These are phyloP conservation scores for Gyromitra esculenta DNA, from an alignment of 2,329 filamentous ascomycete genomes.

Conservation along the genomic window DNA sequence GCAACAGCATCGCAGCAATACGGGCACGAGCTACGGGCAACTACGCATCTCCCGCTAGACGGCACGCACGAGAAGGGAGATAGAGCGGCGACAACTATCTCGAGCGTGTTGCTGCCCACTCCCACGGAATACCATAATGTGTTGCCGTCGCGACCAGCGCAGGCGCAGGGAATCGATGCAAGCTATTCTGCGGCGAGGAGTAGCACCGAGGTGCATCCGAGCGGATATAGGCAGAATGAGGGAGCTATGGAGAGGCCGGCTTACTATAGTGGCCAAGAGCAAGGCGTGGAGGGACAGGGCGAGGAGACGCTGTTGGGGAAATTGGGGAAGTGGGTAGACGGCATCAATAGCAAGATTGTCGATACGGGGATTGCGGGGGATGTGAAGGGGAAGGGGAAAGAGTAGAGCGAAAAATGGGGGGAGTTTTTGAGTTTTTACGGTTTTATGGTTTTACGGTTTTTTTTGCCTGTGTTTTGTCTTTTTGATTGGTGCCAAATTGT, in stretches of 20 bases:
- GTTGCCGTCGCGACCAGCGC: constrained; percentile 14
- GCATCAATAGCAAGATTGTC: constrained; percentile 37
- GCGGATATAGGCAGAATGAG: constrained; percentile 45
- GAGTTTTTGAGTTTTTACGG: not conserved
- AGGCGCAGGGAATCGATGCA: not conserved
- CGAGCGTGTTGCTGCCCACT: not conserved
- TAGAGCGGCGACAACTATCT: constrained; percentile 11
- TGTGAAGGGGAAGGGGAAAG: constrained; percentile 26
- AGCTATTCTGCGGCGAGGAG: constrained; percentile 23
- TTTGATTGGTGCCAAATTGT: not conserved
- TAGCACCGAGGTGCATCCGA: constrained; percentile 39
- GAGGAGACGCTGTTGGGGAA: constrained; percentile 30
- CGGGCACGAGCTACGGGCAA: constrained; percentile 15
- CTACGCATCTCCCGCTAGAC: constrained; percentile 25
- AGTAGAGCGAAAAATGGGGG: not conserved
- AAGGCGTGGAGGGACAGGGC: no score
- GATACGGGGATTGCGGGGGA: constrained; percentile 23
- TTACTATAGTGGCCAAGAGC: not conserved
- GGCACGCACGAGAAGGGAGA: not conserved
- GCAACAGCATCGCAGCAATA: not conserved
- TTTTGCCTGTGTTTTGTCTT: not conserved
- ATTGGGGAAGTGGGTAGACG: constrained; percentile 43
- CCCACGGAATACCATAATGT: not conserved
- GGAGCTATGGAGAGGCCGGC: constrained; percentile 17
- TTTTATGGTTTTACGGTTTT: not conserved